These are phyloP conservation scores for Paecilomyces dactylethromorphus DNA, from an alignment of 2,329 filamentous ascomycete species.

Conservation along the genomic window DNA sequence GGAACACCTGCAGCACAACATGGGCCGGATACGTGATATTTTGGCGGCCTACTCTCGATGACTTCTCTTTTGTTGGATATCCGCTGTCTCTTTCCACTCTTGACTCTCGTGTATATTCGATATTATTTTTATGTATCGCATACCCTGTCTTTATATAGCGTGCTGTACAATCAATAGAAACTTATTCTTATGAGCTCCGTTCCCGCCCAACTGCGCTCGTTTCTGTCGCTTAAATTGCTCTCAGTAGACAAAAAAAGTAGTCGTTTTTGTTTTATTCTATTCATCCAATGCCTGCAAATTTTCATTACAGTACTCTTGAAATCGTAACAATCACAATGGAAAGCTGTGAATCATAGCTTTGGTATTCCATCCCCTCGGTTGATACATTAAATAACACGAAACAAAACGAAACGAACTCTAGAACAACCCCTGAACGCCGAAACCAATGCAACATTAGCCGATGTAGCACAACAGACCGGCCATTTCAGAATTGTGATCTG, in stretches of 20 bases:
- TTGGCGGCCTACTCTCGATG: background rate
- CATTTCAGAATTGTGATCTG: background rate
- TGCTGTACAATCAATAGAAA: background rate
- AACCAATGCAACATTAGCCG: conserved; percentile 16
- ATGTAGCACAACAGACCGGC: conserved; percentile 11
- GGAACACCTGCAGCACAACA: background rate
- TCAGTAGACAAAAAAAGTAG: no score
- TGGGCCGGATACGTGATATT: background rate
- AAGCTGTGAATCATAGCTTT: background rate
- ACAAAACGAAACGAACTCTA: background rate
- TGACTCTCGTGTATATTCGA: background rate
- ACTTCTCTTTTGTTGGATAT: conserved; percentile 3
- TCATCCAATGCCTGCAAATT: no score
- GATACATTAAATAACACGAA: background rate
- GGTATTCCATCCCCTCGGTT: background rate
- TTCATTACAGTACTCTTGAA: background rate
- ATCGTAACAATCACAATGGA: background rate
- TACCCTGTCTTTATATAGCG: background rate
- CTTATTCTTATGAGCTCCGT: background rate
- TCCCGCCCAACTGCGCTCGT: background rate
- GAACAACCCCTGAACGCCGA: background rate
- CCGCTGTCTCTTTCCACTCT: background rate
- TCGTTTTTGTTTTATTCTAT: no score
- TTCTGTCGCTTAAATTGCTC: no score
- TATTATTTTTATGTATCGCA: background rate